A percentile compares a stretch with the other conserved stretches of the same genome.
Conservation (phyloP, 495 filamentous ascomycete genomes). For the Glutinoglossum americanum region DNA sequence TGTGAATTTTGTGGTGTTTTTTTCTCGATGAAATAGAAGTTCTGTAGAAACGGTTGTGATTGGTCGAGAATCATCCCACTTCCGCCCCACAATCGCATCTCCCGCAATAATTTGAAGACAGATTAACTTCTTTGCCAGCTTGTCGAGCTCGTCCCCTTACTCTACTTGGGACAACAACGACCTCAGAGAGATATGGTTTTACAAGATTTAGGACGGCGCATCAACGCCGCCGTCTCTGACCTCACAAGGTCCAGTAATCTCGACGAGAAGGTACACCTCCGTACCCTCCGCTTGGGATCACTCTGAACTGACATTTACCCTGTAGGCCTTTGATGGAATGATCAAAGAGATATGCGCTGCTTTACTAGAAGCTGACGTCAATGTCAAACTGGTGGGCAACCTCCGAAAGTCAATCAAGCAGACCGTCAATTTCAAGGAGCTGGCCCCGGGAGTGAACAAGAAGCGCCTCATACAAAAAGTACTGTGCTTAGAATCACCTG, state of each 20-base stretch:
- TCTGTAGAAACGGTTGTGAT: not conserved
- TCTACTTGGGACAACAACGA: not conserved
- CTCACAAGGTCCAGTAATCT: conserved; percentile 77
- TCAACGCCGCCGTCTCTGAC: conserved; percentile 89
- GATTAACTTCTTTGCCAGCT: not conserved
- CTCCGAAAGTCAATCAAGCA: conserved; percentile 84
- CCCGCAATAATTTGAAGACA: not conserved
- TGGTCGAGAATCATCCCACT: not conserved
- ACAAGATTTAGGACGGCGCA: conserved; percentile 94
- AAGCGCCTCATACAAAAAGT: conserved; percentile 88
- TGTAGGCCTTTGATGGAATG: conserved; percentile 89
- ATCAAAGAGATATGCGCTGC: conserved; percentile 90
- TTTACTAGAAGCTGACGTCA: conserved; percentile 88
- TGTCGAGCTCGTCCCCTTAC: not conserved
- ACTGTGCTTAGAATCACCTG: not conserved
- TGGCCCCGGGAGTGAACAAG: conserved; percentile 80
- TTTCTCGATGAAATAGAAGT: not conserved
- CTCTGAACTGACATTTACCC: not conserved
- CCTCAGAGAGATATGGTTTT: conserved; percentile 58
- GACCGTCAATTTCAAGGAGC: conserved; percentile 80
- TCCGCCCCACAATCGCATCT: not conserved
- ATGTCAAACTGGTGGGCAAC: conserved; percentile 76
- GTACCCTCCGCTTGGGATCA: not conserved
- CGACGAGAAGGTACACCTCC: conserved; percentile 63
- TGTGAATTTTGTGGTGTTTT: not conserved